Percentiles rank a stretch among this genome's conserved stretches.
Evolutionary conservation across 495 filamentous ascomycete species (phyloP).

Genomic region (Penicillium nucicola): DNA sequence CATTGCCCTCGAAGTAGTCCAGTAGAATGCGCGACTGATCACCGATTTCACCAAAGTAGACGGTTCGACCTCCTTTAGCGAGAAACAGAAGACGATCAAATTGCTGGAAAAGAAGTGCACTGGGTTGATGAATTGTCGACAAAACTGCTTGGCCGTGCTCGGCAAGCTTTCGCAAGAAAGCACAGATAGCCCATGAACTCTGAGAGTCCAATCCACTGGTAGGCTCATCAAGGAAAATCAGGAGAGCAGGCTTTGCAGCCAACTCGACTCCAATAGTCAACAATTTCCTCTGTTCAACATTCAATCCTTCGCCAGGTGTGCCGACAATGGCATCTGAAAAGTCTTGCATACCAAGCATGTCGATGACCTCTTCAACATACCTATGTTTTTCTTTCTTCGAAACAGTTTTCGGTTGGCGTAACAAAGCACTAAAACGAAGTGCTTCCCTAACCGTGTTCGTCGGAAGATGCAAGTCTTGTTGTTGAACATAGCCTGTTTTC

Average conservation of each 20-base stretch:
- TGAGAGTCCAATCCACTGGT: slow-evolving; percentile 84
- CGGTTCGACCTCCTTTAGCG: slow-evolving; percentile 72
- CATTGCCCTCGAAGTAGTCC: slow-evolving; percentile 74
- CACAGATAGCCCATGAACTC: slow-evolving; percentile 80
- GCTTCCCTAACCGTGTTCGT: slow-evolving; percentile 83
- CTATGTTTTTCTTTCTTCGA: slow-evolving; percentile 45
- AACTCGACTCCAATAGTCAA: slow-evolving; percentile 91
- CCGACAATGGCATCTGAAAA: slow-evolving; percentile 45
- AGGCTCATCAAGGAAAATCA: slow-evolving; percentile 94
- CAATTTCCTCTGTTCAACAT: slow-evolving; percentile 88
- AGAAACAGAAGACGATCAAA: slow-evolving; percentile 89
- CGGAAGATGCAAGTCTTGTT: slow-evolving; percentile 83
- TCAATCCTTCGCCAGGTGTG: slow-evolving; percentile 59
- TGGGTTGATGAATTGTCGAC: slow-evolving; percentile 93
- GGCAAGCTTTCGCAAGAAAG: slow-evolving; percentile 80
- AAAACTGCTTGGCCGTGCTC: slow-evolving; percentile 86
- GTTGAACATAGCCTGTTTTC: slow-evolving; percentile 91
- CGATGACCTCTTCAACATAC: slow-evolving; percentile 51
- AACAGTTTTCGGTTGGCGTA: slow-evolving; percentile 68
- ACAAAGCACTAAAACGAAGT: slow-evolving; percentile 76
- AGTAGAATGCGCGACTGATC: slow-evolving; percentile 67
- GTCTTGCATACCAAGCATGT: slow-evolving; percentile 49
- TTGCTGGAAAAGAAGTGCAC: slow-evolving; percentile 84
- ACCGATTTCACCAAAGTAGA: slow-evolving; percentile 91
- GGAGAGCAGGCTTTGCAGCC: slow-evolving; percentile 82